Evolutionary conservation across 225 moss, liverwort and hornwort genomes (phyloP).

Genomic region (Marchantia polymorpha): DNA sequence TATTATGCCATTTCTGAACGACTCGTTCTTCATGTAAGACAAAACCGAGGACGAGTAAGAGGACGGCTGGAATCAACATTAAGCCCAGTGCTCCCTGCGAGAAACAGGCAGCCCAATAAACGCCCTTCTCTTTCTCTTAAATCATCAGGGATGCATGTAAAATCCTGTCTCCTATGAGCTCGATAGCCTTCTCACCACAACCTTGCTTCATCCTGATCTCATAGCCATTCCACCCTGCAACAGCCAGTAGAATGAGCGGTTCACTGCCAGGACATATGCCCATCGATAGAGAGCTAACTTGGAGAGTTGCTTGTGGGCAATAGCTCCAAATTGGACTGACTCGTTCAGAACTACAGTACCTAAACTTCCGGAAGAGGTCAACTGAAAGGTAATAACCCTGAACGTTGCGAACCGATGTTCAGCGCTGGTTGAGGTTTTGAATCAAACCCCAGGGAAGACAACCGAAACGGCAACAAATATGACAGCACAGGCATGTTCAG

Average conservation of each 20-base stretch:
- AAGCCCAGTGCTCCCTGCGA: conserved; percentile 74
- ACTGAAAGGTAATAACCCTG: background rate
- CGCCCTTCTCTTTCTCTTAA: conserved; percentile 16
- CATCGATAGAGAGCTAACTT: conserved; percentile 5
- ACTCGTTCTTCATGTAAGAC: conserved; percentile 72
- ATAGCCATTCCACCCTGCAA: conserved; percentile 26
- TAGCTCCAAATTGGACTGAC: background rate
- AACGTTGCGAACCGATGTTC: background rate
- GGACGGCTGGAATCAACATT: conserved; percentile 72
- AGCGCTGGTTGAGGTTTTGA: background rate
- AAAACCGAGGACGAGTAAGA: conserved; percentile 79
- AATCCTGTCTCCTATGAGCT: conserved; percentile 10
- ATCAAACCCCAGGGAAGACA: background rate
- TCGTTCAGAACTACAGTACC: too few relatives aligned
- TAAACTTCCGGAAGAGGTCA: background rate
- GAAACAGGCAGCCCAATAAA: conserved; percentile 31
- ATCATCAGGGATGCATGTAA: conserved; percentile 12
- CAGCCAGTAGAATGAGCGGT: conserved; percentile 25
- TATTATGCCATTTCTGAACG: conserved; percentile 56
- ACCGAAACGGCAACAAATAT: background rate
- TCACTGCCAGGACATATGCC: conserved; percentile 16
- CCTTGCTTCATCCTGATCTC: conserved; percentile 16
- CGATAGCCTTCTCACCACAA: conserved; percentile 14
- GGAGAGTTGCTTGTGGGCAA: background rate
- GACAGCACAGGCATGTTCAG: conserved; percentile 1